Evolutionary conservation across 306 rosid species (phyloP).

Genomic region (Trichosanthes truncata): DNA sequence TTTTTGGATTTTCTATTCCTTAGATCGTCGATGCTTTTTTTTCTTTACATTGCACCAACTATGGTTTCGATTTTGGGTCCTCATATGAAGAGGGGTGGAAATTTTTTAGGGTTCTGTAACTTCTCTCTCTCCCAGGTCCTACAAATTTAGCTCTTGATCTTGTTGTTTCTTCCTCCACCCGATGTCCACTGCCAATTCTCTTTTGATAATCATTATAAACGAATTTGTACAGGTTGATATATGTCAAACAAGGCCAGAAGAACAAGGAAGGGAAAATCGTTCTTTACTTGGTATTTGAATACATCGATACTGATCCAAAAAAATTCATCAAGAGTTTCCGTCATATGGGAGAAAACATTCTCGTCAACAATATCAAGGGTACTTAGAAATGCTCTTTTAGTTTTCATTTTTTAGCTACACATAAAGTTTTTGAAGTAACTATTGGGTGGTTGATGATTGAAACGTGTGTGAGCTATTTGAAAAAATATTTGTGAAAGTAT

Average conservation of each 20-base stretch:
- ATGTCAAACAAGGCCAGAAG: constrained; percentile 87
- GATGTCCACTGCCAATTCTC: neutral
- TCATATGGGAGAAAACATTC: constrained; percentile 42
- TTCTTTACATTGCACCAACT: neutral
- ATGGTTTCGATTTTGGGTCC: neutral
- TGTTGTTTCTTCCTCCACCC: neutral
- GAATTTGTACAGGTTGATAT: constrained; percentile 40
- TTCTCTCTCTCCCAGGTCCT: neutral
- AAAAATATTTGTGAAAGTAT: too few species aligned
- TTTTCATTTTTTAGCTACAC: neutral
- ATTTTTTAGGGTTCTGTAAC: neutral
- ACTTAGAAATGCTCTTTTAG: neutral
- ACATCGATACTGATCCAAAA: constrained; percentile 86
- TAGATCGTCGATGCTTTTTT: neutral
- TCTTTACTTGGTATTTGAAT: constrained; percentile 82
- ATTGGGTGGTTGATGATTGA: too few species aligned
- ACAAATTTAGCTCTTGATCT: neutral
- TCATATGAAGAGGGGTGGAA: neutral
- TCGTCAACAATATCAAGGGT: constrained; percentile 46
- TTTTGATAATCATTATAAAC: neutral
- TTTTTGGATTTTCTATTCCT: neutral
- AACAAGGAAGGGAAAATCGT: constrained; percentile 89
- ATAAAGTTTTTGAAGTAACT: too few species aligned
- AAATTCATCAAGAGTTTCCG: constrained; percentile 67
- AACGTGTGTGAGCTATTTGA: too few species aligned